phyloP scores from a whole-genome alignment of 75 land plant genomes.

The Picea glauca region DNA sequence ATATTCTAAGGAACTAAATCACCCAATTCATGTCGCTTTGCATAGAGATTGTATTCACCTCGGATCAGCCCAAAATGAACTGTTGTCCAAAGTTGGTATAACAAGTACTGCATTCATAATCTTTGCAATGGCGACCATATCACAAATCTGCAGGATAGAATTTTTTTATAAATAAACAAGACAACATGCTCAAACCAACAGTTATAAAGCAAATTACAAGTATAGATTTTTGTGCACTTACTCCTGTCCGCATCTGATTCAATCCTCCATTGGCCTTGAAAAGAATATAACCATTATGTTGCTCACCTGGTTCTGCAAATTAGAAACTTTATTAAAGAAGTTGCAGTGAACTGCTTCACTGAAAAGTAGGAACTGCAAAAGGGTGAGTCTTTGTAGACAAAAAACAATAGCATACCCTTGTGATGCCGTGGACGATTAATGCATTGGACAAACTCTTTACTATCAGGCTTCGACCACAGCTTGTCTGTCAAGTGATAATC shows the following conservation, averaged over 20 bases:
- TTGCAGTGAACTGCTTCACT: too few relatives aligned
- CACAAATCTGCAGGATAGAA: constrained; percentile 16
- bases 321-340: too few relatives aligned
- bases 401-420: too few relatives aligned
- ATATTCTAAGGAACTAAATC: too few relatives aligned
- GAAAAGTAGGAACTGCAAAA: too few relatives aligned
- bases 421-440: too few relatives aligned
- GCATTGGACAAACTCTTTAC: too few relatives aligned
- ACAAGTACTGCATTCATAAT: constrained; percentile 44
- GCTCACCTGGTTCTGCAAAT: too few relatives aligned
- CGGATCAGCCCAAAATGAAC: constrained; percentile 30
- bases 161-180: neutral
- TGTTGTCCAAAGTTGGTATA: constrained; percentile 26
- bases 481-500: too few relatives aligned
- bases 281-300: constrained; percentile 19
- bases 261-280: constrained; percentile 27
- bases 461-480: too few relatives aligned
- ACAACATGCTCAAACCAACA: neutral
- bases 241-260: constrained; percentile 33
- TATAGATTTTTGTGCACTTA: neutral
- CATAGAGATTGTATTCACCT: constrained; percentile 15
- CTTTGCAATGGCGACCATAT: constrained; percentile 23
- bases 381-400: too few relatives aligned
- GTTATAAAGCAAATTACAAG: neutral
- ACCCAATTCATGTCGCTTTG: neutral